Evolutionary conservation across 306 rosid genomes (phyloP).

Genomic region (Corylus avellana): DNA sequence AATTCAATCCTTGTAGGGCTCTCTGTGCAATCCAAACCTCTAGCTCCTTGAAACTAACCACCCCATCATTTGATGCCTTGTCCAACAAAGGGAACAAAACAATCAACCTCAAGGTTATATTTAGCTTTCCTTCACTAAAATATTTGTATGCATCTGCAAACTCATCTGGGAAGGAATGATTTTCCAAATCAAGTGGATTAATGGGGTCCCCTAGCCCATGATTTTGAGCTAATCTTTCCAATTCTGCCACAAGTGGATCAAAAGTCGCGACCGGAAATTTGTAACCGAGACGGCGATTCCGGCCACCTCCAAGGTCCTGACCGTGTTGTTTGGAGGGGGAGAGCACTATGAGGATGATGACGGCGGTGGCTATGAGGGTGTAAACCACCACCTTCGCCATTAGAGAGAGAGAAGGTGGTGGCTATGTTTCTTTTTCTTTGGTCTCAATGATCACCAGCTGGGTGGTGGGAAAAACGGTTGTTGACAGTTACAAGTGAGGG

Average conservation of each 20-base stretch:
- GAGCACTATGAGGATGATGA: slow-evolving; percentile 33
- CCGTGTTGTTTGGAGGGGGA: slow-evolving; percentile 20
- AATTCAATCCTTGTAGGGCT: slow-evolving; percentile 51
- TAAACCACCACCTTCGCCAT: slow-evolving; percentile 82
- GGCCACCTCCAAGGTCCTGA: background rate
- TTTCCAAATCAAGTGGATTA: background rate
- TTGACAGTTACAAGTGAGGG: slow-evolving; percentile 35
- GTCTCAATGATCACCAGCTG: background rate
- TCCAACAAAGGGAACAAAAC: slow-evolving; percentile 72
- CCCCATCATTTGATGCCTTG: slow-evolving; percentile 51
- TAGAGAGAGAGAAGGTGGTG: background rate
- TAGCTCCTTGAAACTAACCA: slow-evolving; percentile 48
- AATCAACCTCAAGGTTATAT: slow-evolving; percentile 59
- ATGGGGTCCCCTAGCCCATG: background rate
- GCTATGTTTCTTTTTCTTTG: background rate
- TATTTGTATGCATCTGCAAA: slow-evolving; percentile 33
- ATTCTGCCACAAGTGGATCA: slow-evolving; percentile 47
- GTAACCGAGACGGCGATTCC: slow-evolving; percentile 62
- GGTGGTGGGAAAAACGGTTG: slow-evolving; percentile 37
- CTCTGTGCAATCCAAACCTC: slow-evolving; percentile 48
- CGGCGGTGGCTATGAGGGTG: slow-evolving; percentile 55
- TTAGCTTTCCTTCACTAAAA: slow-evolving; percentile 45
- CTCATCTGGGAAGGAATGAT: slow-evolving; percentile 4
- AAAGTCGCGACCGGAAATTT: slow-evolving; percentile 30
- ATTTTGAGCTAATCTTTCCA: slow-evolving; percentile 29